Conservation (phyloP, 768 basidiomycete species). For the Lactifluus hygrophoroides region DNA sequence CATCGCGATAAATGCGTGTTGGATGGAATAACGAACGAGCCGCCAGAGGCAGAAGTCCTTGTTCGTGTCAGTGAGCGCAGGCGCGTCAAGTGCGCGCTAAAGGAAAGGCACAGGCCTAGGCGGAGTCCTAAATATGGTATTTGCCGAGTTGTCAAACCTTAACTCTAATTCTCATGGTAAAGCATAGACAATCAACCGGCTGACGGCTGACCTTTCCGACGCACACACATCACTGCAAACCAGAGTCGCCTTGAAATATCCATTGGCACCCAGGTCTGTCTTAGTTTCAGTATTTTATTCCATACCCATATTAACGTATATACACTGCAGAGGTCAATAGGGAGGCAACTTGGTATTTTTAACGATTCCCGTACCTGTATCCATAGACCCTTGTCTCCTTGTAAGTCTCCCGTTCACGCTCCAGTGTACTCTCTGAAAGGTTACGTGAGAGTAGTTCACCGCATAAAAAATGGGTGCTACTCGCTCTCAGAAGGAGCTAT, state of each 20-base stretch:
- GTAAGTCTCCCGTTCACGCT: not conserved
- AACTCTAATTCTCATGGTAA: slow-evolving; percentile 9
- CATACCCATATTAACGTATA: not conserved
- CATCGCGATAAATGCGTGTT: slow-evolving; percentile 40
- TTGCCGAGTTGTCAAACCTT: slow-evolving; percentile 8
- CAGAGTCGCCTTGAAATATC: slow-evolving; percentile 90
- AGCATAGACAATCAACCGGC: not conserved
- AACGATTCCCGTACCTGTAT: slow-evolving; percentile 6
- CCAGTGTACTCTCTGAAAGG: not conserved
- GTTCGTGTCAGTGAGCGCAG: too few species aligned
- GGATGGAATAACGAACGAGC: not conserved
- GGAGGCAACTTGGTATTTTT: slow-evolving; percentile 57
- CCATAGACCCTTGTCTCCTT: slow-evolving; percentile 10
- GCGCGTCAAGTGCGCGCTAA: too few species aligned
- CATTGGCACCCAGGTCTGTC: slow-evolving; percentile 78
- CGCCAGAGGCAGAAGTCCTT: too few species aligned
- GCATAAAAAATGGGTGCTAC: slow-evolving; percentile 71
- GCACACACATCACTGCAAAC: slow-evolving; percentile 21
- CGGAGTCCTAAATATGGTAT: not conserved
- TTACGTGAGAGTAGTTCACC: slow-evolving; percentile 9
- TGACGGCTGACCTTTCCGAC: slow-evolving; percentile 4
- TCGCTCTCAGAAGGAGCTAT: slow-evolving; percentile 81
- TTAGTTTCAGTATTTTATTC: not conserved
- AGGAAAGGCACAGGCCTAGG: too few species aligned
- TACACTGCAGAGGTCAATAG: slow-evolving; percentile 71